A percentile compares a stretch with the other conserved stretches of the same genome.
These are phyloP conservation scores for Phlyctochytrium arcticum DNA, from an alignment of 192 early-diverging fungal species.

Conservation along the genomic window DNA sequence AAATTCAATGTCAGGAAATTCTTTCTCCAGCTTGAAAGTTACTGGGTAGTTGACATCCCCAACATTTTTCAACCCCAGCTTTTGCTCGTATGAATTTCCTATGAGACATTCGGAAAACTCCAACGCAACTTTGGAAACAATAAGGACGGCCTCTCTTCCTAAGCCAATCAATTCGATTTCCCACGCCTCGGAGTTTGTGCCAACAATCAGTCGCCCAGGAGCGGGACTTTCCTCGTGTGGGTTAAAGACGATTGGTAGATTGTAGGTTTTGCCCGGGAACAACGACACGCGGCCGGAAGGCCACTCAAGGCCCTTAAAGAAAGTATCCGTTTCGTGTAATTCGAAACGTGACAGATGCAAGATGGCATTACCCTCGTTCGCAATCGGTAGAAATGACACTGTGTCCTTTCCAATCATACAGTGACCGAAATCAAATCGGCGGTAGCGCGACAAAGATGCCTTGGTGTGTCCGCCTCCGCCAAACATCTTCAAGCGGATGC, in stretches of 20 bases:
- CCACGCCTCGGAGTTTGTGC: slow-evolving; percentile 48
- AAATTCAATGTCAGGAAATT: slow-evolving; percentile 51
- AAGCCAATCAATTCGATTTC: slow-evolving; percentile 61
- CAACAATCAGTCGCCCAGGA: slow-evolving; percentile 48
- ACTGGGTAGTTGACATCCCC: slow-evolving; percentile 68
- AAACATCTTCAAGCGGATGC: slow-evolving; percentile 55
- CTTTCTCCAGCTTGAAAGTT: slow-evolving; percentile 50
- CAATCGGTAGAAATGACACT: slow-evolving; percentile 51
- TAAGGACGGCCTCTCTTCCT: slow-evolving; percentile 60
- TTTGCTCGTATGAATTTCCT: slow-evolving; percentile 63
- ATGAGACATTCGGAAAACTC: slow-evolving; percentile 63
- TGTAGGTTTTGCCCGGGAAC: slow-evolving; percentile 51
- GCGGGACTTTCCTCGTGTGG: slow-evolving; percentile 59
- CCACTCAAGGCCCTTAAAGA: slow-evolving; percentile 53
- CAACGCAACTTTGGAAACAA: slow-evolving; percentile 54
- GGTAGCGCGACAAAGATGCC: slow-evolving; percentile 50
- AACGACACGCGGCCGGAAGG: slow-evolving; percentile 47
- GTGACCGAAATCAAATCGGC: slow-evolving; percentile 63
- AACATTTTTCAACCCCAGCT: slow-evolving; percentile 60
- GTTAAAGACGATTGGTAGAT: slow-evolving; percentile 60
- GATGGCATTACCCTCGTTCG: slow-evolving; percentile 63
- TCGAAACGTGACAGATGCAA: slow-evolving; percentile 56
- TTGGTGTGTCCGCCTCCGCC: slow-evolving; percentile 58
- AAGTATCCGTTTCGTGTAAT: slow-evolving; percentile 55
- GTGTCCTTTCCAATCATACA: slow-evolving; percentile 68